Evolutionary conservation across 306 rosid genomes (phyloP), one percentile per base, ranked within the genome.

Genomic region (Mimosa bimucronata): DNA sequence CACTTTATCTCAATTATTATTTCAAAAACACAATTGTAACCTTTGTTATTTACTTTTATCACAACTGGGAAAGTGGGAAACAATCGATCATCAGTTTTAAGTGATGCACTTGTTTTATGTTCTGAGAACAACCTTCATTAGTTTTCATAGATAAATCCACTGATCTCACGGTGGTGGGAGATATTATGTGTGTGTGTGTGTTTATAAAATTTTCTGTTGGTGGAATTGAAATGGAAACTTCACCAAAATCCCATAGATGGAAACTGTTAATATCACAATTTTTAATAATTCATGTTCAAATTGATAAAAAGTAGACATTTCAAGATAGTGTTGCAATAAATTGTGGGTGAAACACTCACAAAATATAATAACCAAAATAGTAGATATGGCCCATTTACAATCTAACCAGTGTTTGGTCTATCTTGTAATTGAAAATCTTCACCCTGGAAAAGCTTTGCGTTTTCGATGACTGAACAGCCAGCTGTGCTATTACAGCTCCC

Each of bases 401-500:
- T 60, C 57, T 44, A 16, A 60, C 30, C 41, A 15, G 13, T 77
- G 64, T 61, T 77, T 86, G 77, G 85, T 62, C 5, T 34, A 34
- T 34, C 79, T 42, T 69, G 66, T 62, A 62, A 61, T 78, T 42
- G 77, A 48, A 83, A 73, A 53, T 42, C 75, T 75, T 70, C 70
- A 81, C 81, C 84, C 79, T 82, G 83, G 68, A 25, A 75, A 23
- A 23, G 64, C 31, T 52, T 45, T 21, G 12, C 83, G 31, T 68
- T 69, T 45, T 60, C 28, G 40, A 69, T 79, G 66, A 66, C 62
- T 3, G 42, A 74, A 71, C 53, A 50, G 75, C 78, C 73, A 70
- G 29, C 81, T 16, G 65, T 69, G 19, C 57, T 31, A 34, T 34
- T 34, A 34, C 83, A 48, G 53, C 71, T 30, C 42, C 87, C 71